Percentiles rank a stretch among this genome's conserved stretches.
Conservation (phyloP, 441 rosid species). For the Eruca vesicaria region DNA sequence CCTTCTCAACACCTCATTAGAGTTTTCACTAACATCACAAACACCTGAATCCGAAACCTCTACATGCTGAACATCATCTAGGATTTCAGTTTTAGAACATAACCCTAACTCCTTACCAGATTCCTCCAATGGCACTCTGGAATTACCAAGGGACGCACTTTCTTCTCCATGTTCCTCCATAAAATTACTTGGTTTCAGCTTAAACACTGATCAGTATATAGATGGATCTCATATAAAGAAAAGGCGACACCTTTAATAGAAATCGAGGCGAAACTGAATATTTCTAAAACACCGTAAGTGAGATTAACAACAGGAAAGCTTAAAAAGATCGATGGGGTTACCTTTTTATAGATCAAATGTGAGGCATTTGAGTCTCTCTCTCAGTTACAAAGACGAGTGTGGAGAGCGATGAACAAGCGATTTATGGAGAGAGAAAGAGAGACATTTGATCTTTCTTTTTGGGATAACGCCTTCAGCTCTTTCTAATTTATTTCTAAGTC, state of each 20-base stretch:
- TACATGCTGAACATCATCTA: constrained; percentile 28
- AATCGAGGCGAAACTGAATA: neutral
- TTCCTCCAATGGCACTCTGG: constrained; percentile 32
- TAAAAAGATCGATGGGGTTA: constrained; percentile 7
- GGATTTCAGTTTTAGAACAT: constrained; percentile 33
- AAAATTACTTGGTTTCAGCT: constrained; percentile 13
- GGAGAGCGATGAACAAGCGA: neutral
- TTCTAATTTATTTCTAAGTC: neutral
- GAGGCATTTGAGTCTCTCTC: constrained; percentile 7
- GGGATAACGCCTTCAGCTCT: neutral
- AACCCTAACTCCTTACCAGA: constrained; percentile 21
- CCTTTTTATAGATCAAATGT: constrained; percentile 34
- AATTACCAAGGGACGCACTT: constrained; percentile 33
- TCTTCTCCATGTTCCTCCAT: constrained; percentile 50
- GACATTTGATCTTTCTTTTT: neutral
- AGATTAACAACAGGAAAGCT: constrained; percentile 3
- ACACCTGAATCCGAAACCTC: constrained; percentile 42
- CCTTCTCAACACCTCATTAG: constrained; percentile 31
- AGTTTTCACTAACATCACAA: too few relatives aligned
- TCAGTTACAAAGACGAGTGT: constrained; percentile 21
- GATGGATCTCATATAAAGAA: neutral
- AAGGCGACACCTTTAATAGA: neutral
- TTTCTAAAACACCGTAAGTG: neutral
- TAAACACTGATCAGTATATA: neutral
- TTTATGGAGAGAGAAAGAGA: neutral